Evolutionary conservation across 2,329 filamentous ascomycete genomes (phyloP).

Genomic region (Elsinoe fawcettii): DNA sequence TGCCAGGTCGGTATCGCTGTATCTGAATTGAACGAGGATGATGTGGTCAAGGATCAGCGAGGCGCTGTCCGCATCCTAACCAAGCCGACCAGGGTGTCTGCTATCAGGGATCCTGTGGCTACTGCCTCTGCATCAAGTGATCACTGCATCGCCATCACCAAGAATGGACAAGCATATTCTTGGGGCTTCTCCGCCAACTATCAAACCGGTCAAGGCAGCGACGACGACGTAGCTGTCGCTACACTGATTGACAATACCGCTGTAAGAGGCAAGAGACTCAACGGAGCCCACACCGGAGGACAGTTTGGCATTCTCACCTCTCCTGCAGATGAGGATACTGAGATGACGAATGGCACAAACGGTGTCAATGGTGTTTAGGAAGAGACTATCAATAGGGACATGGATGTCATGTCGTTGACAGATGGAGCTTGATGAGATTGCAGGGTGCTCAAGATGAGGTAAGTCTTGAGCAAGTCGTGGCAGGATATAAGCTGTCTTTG

Average conservation of each 20-base stretch:
- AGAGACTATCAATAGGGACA: not conserved
- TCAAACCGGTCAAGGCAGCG: slow-evolving; percentile 68
- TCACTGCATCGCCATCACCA: slow-evolving; percentile 63
- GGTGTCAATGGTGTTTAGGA: slow-evolving; percentile 5
- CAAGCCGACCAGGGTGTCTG: slow-evolving; percentile 51
- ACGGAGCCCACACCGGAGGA: slow-evolving; percentile 77
- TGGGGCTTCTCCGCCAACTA: slow-evolving; percentile 79
- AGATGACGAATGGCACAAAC: slow-evolving; percentile 17
- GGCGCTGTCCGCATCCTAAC: slow-evolving; percentile 64
- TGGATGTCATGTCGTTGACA: not conserved
- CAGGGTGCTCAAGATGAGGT: not conserved
- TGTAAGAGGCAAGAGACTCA: slow-evolving; percentile 63
- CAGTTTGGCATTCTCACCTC: slow-evolving; percentile 58
- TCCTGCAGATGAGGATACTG: slow-evolving; percentile 14
- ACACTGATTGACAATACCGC: slow-evolving; percentile 80
- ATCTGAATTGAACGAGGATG: slow-evolving; percentile 48
- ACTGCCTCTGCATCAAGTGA: slow-evolving; percentile 53
- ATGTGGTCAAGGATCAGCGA: slow-evolving; percentile 56
- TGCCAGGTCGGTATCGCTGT: slow-evolving; percentile 45
- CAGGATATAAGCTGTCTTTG: not conserved
- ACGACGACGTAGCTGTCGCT: slow-evolving; percentile 71
- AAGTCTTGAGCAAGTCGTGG: too few relatives aligned
- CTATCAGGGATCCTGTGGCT: slow-evolving; percentile 41
- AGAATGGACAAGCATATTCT: slow-evolving; percentile 61
- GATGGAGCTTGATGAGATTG: not conserved